Percentiles rank a stretch among this genome's conserved stretches.
Conservation (phyloP, 805 yeast species). For the Nakazawaea ishiwadae region DNA sequence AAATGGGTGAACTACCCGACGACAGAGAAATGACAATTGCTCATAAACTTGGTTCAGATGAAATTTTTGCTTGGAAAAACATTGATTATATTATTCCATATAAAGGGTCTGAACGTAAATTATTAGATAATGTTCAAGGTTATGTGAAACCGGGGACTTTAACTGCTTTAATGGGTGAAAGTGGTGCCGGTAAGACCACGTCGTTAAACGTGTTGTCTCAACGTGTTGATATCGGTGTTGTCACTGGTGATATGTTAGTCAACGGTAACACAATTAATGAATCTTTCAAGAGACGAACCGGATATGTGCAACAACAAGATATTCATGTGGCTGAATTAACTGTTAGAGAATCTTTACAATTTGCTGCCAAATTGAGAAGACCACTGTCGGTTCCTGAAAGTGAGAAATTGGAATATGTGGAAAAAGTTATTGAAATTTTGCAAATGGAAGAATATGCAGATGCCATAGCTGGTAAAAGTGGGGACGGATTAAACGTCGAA, state of each 20-base stretch:
- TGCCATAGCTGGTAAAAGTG: constrained; percentile 35
- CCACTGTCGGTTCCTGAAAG: constrained; percentile 28
- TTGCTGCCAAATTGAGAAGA: constrained; percentile 38
- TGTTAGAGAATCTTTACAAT: constrained; percentile 42
- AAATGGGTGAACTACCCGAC: no score
- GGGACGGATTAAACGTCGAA: constrained; percentile 38
- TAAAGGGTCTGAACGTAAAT: constrained; percentile 18
- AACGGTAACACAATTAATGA: constrained; percentile 36
- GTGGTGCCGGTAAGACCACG: constrained; percentile 50
- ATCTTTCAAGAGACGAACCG: constrained; percentile 40
- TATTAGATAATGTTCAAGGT: constrained; percentile 23
- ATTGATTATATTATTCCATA: constrained; percentile 21
- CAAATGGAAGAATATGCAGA: constrained; percentile 42
- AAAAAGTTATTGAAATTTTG: constrained; percentile 35
- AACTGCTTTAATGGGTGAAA: constrained; percentile 43
- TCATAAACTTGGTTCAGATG: constrained; percentile 12
- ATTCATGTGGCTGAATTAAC: constrained; percentile 39
- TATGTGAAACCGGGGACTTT: constrained; percentile 33
- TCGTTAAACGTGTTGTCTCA: constrained; percentile 41
- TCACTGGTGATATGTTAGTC: constrained; percentile 44
- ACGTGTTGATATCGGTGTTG: constrained; percentile 39
- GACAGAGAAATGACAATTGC: no score
- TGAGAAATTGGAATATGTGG: constrained; percentile 38
- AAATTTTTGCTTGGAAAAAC: constrained; percentile 18
- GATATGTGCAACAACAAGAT: constrained; percentile 53